Evolutionary conservation across 1,284 basidiomycete species (phyloP).

Genomic region (Tetrapyrgos nigripes): DNA sequence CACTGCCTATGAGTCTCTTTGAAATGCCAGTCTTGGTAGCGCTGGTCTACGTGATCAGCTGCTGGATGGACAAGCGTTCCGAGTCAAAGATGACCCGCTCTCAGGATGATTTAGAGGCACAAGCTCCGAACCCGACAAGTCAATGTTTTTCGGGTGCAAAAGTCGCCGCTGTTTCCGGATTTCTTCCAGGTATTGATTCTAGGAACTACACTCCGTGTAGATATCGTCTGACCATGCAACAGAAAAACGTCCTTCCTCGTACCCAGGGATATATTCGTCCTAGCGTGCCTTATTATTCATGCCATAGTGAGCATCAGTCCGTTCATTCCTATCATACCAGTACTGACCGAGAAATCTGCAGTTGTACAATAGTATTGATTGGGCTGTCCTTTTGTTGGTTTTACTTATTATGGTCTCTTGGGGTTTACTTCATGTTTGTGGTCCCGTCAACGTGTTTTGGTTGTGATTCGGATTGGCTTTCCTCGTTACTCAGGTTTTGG

Average conservation of each 20-base stretch:
- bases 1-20: constrained; percentile 1
- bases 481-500: no score
- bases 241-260: not conserved
- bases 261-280: no score
- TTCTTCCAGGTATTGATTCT: not conserved
- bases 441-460: no score
- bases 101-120: not conserved
- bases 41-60: not conserved
- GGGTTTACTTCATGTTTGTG: no score
- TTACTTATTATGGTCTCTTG: no score
- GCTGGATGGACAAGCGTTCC: not conserved
- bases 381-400: no score
- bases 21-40: constrained; percentile 1
- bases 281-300: no score
- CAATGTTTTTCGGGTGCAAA: not conserved
- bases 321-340: no score
- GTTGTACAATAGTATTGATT: no score
- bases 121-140: not conserved
- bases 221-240: not conserved
- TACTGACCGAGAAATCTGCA: no score
- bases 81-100: not conserved
- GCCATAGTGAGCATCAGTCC: no score
- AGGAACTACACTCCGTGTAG: not conserved
- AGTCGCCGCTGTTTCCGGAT: not conserved
- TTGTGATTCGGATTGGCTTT: no score